Evolutionary conservation across 768 basidiomycete species (phyloP).

Genomic region (Phlebiopsis flavidoalba): DNA sequence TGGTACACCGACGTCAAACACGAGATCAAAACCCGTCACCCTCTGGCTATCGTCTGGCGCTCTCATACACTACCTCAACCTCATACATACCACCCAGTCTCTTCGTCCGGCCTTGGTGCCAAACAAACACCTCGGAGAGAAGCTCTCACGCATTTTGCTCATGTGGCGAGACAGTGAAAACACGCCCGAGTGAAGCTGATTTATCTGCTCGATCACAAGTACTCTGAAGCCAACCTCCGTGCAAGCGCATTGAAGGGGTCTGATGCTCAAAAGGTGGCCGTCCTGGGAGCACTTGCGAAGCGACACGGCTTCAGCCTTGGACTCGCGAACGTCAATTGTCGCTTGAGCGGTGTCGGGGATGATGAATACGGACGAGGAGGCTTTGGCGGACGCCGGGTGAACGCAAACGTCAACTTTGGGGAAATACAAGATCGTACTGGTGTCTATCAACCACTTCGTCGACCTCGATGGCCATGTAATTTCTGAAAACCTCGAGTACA

Average conservation of each 20-base stretch:
- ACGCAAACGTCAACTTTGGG: conserved; percentile 12
- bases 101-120: conserved; percentile 26
- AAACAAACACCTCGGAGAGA: conserved; percentile 14
- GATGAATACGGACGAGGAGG: conserved; percentile 4
- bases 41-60: conserved; percentile 44
- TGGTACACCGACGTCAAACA: conserved; percentile 53
- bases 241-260: conserved; percentile 31
- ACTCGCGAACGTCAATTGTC: conserved; percentile 31
- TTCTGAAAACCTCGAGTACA: neutral
- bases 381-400: neutral
- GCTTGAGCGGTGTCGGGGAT: conserved; percentile 15
- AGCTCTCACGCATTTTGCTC: conserved; percentile 28
- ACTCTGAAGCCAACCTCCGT: conserved; percentile 24
- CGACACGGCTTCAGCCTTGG: conserved; percentile 31
- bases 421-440: conserved; percentile 11
- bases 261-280: conserved; percentile 30
- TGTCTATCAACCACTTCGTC: conserved; percentile 14
- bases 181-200: conserved; percentile 19
- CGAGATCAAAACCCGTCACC: conserved; percentile 45
- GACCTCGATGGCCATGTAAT: conserved; percentile 16
- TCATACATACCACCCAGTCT: conserved; percentile 33
- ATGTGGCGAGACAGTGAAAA: conserved; percentile 27
- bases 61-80: conserved; percentile 48
- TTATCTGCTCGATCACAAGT: conserved; percentile 32
- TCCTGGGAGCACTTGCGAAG: conserved; percentile 28